Percentiles rank a stretch among this genome's conserved stretches.
phyloP scores from a whole-genome alignment of 305 asterid genomes.

The Fraxinus paxiana region DNA sequence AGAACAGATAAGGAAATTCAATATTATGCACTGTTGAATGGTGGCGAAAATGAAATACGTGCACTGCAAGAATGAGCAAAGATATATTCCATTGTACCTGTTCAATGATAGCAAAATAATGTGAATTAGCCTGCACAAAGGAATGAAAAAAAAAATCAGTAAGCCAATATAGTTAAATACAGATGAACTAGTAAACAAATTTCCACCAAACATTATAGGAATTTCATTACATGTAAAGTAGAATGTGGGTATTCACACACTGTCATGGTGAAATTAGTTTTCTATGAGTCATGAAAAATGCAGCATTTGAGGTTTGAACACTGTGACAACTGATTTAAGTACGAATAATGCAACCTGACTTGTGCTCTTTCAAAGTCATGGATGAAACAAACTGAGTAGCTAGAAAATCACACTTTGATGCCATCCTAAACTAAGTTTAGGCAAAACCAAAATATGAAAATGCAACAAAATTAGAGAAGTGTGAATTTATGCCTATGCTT shows the following conservation, averaged over 20 bases:
- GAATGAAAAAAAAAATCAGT: slow-evolving; percentile 10
- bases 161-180: slow-evolving; percentile 12
- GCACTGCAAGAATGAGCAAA: slow-evolving; percentile 11
- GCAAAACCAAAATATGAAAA: slow-evolving; percentile 14
- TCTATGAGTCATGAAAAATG: background rate
- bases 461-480: background rate
- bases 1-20: slow-evolving; percentile 6
- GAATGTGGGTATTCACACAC: background rate
- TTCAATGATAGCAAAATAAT: slow-evolving; percentile 89
- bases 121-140: slow-evolving; percentile 92
- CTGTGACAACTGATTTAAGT: background rate
- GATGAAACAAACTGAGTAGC: background rate
- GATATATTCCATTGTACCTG: slow-evolving; percentile 53
- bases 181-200: background rate
- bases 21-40: slow-evolving; percentile 7
- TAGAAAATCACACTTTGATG: background rate
- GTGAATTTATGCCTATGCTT: background rate
- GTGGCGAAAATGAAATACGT: slow-evolving; percentile 9
- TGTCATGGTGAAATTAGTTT: background rate
- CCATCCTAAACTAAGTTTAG: slow-evolving; percentile 16
- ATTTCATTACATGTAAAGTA: background rate
- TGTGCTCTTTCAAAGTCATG: background rate
- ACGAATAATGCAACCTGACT: slow-evolving; percentile 3
- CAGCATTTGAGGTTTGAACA: slow-evolving; percentile 8
- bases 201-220: background rate